Conservation (phyloP, 192 early-diverging fungal genomes). For the Coemansia sp. region DNA sequence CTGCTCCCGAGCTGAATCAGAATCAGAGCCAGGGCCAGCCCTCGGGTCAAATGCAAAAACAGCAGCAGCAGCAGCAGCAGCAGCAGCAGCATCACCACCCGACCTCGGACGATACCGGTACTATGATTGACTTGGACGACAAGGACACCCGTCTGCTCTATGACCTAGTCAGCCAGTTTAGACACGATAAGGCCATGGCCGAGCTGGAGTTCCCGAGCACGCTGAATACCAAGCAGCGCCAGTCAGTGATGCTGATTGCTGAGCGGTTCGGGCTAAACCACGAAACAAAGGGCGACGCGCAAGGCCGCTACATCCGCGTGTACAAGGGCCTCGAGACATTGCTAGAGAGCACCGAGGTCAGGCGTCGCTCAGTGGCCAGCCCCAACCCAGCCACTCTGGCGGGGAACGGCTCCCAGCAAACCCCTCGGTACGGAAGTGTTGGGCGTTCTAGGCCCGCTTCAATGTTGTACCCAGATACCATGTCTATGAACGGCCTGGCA, state of each 20-base stretch:
- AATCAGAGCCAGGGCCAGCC: neutral
- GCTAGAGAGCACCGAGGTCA: conserved; percentile 46
- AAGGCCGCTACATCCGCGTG: conserved; percentile 45
- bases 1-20: conserved; percentile 26
- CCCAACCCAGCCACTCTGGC: conserved; percentile 11
- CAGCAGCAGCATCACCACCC: conserved; percentile 20
- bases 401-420: conserved; percentile 7
- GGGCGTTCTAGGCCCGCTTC: conserved; percentile 46
- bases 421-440: conserved; percentile 26
- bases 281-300: conserved; percentile 47
- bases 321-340: conserved; percentile 53
- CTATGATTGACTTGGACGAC: conserved; percentile 68
- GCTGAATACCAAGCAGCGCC: conserved; percentile 59
- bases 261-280: conserved; percentile 64
- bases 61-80: conserved; percentile 16
- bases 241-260: conserved; percentile 66
- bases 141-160: conserved; percentile 67
- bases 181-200: conserved; percentile 63
- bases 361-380: conserved; percentile 45
- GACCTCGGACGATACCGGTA: conserved; percentile 8
- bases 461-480: conserved; percentile 49
- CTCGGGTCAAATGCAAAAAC: conserved; percentile 1
- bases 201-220: conserved; percentile 67
- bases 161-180: conserved; percentile 68
- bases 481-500: conserved; percentile 41